Percentiles rank a stretch among this genome's conserved stretches.
Evolutionary conservation across 83 land plant genomes (phyloP).

Genomic region (Picea mariana): DNA sequence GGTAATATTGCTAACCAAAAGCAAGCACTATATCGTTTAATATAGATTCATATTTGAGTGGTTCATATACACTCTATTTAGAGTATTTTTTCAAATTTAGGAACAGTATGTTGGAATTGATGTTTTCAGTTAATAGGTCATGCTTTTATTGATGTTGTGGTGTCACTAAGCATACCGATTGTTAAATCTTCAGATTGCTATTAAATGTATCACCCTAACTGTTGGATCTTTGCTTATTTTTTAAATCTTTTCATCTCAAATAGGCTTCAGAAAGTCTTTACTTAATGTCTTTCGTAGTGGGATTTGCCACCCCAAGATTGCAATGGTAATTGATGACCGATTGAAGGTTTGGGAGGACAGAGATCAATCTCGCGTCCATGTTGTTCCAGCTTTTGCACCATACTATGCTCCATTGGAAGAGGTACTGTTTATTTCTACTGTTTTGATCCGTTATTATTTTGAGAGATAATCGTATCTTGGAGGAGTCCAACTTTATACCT

Average conservation of each 20-base stretch:
- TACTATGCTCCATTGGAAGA: slow-evolving; percentile 98
- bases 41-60: background rate
- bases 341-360: slow-evolving; percentile 96
- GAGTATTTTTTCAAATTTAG: background rate
- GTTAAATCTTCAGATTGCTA: slow-evolving; percentile 4
- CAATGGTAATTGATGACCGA: slow-evolving; percentile 95
- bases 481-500: background rate
- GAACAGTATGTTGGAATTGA: background rate
- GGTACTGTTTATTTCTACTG: too few species aligned
- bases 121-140: background rate
- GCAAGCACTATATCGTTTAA: background rate
- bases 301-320: slow-evolving; percentile 92
- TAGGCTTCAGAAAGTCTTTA: slow-evolving; percentile 86
- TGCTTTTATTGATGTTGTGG: background rate
- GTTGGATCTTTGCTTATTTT: background rate
- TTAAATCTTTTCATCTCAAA: background rate
- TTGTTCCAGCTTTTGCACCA: slow-evolving; percentile 96
- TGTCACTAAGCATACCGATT: slow-evolving; percentile 8
- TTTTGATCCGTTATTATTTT: background rate
- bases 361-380: slow-evolving; percentile 96
- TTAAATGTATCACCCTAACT: background rate
- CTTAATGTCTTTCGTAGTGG: slow-evolving; percentile 76
- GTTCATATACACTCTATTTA: background rate
- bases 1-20: slow-evolving; percentile 39
- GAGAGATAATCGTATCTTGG: background rate